Evolutionary conservation across 2,329 filamentous ascomycete genomes (phyloP).

Genomic region (Cladosporium austrohemisphaericum): DNA sequence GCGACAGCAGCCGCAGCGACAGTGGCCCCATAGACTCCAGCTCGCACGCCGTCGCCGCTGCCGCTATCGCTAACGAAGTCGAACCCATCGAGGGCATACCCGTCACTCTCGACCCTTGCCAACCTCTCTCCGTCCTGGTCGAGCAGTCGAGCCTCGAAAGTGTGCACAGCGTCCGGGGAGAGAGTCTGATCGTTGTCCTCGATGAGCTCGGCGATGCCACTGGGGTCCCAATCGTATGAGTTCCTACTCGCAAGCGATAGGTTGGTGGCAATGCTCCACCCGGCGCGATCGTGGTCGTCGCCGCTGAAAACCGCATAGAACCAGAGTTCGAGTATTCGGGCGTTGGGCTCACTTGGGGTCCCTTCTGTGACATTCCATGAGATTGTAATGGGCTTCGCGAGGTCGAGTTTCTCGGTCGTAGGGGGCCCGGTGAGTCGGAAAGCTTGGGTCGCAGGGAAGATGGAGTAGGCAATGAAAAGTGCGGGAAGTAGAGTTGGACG

Average conservation of each 20-base stretch:
- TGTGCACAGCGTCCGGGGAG: slow-evolving; percentile 1
- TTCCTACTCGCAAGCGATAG: neutral
- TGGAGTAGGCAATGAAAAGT: neutral
- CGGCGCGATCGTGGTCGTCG: neutral
- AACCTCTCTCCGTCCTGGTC: neutral
- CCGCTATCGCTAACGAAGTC: neutral
- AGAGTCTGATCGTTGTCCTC: slow-evolving; percentile 3
- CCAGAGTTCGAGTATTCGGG: neutral
- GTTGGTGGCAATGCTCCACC: neutral
- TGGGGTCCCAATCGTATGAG: slow-evolving; percentile 3
- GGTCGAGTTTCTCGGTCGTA: neutral
- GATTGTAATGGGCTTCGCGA: neutral
- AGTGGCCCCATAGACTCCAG: neutral
- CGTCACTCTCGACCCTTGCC: slow-evolving; percentile 1
- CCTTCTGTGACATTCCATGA: neutral
- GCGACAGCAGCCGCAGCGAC: slow-evolving; percentile 1
- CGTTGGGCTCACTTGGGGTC: neutral
- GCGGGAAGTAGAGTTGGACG: neutral
- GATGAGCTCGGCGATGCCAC: slow-evolving; percentile 1
- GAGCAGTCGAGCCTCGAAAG: slow-evolving; percentile 1
- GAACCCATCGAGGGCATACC: neutral
- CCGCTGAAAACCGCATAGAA: neutral
- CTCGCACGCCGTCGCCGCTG: neutral
- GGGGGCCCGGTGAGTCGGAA: neutral
- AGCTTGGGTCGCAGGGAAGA: neutral